Evolutionary conservation across 805 yeast genomes (phyloP), one percentile per base, ranked within the genome.

Genomic region (Scheffersomyces ergatensis): DNA sequence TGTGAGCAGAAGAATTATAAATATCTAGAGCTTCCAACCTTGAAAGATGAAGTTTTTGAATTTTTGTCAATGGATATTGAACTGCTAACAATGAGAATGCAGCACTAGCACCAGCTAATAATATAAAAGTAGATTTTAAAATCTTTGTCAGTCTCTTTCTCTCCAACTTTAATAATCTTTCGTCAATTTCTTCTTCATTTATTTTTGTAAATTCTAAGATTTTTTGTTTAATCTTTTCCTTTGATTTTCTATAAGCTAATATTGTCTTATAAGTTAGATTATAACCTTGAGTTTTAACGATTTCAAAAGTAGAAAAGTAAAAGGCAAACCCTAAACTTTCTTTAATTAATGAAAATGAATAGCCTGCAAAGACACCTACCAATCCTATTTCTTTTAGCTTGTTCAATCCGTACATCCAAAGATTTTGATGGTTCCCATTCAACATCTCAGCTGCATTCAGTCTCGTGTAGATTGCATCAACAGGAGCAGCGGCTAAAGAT

Each of bases 401-500:
- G 37, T 72, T 71, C 20, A 74, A 57, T 0, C 92, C 89, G 60
- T 88, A 92, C 19, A 64, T 63, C 95, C 97, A 88, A 42, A 90
- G 59, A 43, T 84, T 84, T 43, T 77, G 77, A 60, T 85, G 82
- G 24, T 74, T 53, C 5, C 89, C 85, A 38, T 76, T 74, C 13
- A 88, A 62, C 39, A 90, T 64, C 49, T 89, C 96, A 9, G 84
- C 77, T 4, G 88, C 83, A 1, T 82, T 74, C 48, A 90, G 86
- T 49, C 97, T 72, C 1, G 95, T 79, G 54, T 84, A 85, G 3
- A 92, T 80, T 6, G 97, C 96, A 62, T 92, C 97, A 4, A 92
- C 72, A 0, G 98, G 98, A 1, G 97, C 92, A 2, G 96, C 96
- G 0, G 88, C 90, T 14, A 88, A 64, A n/a, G 95, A 85, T 52